A percentile compares a stretch with the other conserved stretches of the same genome.
These are phyloP conservation scores for Nectriaceae sp. DNA, from an alignment of 2,329 filamentous ascomycete species.

Conservation along the genomic window DNA sequence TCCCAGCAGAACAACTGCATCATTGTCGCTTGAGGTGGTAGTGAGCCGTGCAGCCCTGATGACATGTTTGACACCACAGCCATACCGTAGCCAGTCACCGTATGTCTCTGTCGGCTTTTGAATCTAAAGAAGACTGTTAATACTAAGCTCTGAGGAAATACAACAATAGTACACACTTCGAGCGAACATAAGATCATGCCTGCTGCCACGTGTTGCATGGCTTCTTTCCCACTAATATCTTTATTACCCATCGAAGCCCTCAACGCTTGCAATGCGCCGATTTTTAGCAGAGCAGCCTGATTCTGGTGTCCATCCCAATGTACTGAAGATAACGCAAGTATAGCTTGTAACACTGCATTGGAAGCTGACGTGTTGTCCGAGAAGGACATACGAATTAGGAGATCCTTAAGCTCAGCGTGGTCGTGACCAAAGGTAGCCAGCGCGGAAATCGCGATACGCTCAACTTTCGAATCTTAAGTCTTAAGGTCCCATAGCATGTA, in stretches of 20 bases:
- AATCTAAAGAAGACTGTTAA: conserved; percentile 8
- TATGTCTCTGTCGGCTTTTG: conserved; percentile 16
- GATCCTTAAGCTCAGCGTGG: conserved; percentile 5
- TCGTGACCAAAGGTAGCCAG: conserved; percentile 17
- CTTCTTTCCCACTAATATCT: not conserved
- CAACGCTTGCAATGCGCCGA: conserved; percentile 13
- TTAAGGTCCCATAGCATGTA: rapidly evolving
- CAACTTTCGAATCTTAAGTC: conserved; percentile 9
- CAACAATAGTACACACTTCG: conserved; percentile 8
- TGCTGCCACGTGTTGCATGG: conserved; percentile 19
- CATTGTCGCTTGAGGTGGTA: not conserved
- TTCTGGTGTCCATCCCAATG: not conserved
- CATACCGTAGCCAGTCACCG: conserved; percentile 23
- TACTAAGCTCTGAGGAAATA: not conserved
- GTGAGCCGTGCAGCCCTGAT: conserved; percentile 1
- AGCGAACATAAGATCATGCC: conserved; percentile 19
- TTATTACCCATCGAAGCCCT: conserved; percentile 1
- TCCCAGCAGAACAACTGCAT: not conserved
- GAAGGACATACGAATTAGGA: conserved; percentile 19
- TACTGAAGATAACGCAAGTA: conserved; percentile 16
- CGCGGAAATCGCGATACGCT: conserved; percentile 15
- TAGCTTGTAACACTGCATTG: conserved; percentile 14
- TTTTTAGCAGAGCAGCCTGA: conserved; percentile 1
- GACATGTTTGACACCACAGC: conserved; percentile 17
- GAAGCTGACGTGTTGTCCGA: conserved; percentile 6